phyloP scores from a whole-genome alignment of 73 alveolate species.

The Paramecium octaurelia region DNA sequence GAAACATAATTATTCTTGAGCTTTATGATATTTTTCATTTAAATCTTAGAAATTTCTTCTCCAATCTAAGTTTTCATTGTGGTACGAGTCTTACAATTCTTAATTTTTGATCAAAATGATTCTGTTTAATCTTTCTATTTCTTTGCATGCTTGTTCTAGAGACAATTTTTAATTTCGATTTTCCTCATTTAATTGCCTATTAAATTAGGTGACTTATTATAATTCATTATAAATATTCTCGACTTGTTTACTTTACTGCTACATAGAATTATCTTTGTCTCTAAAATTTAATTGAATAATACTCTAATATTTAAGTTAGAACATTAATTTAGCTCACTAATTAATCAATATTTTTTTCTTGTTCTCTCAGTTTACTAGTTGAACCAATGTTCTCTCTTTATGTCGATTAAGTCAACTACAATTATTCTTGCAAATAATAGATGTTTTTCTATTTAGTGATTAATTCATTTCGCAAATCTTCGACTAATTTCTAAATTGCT shows the following conservation, averaged over 20 bases:
- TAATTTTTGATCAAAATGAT: not conserved
- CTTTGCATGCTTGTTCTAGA: not conserved
- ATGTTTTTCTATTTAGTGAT: not conserved
- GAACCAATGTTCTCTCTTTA: not conserved
- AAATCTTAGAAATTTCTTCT: constrained; percentile 26
- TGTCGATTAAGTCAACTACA: not conserved
- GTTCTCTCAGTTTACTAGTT: not conserved
- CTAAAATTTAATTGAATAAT: not conserved
- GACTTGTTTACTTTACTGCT: not conserved
- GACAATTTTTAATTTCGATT: not conserved
- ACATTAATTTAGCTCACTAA: not conserved
- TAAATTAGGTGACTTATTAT: not conserved
- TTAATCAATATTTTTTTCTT: constrained; percentile 18
- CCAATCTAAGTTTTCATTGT: constrained; percentile 20
- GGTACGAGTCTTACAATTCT: constrained; percentile 2
- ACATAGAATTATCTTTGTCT: not conserved
- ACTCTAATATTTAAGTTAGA: constrained; percentile 1
- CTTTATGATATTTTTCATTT: constrained; percentile 33
- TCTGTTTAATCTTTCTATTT: constrained; percentile 22
- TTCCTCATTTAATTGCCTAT: constrained; percentile 22
- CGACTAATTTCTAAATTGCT: constrained; percentile 2
- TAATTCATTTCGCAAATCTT: constrained; percentile 12
- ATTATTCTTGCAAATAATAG: not conserved
- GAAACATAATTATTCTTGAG: constrained; percentile 32
- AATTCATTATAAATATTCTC: not conserved